These are phyloP conservation scores for Boletus patriciae DNA, from an alignment of 768 basidiomycete genomes.

Conservation along the genomic window DNA sequence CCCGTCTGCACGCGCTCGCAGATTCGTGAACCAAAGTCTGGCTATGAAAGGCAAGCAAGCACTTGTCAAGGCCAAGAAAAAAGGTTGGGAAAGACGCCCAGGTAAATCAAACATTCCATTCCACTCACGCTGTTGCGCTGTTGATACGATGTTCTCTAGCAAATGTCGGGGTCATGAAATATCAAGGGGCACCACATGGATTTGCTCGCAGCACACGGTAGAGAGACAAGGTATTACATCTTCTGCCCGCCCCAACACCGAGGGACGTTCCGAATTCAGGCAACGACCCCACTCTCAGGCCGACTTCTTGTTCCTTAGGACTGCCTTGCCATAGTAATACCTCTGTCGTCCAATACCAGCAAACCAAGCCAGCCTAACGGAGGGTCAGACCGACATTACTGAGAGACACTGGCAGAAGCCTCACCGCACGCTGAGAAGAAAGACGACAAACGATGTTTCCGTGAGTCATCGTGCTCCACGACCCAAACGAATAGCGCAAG, in stretches of 20 bases:
- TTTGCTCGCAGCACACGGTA: slow-evolving; percentile 36
- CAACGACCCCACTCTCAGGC: slow-evolving; percentile 2
- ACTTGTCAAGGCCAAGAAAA: slow-evolving; percentile 37
- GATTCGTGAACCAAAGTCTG: slow-evolving; percentile 54
- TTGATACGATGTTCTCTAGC: slow-evolving; percentile 35
- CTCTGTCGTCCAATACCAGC: slow-evolving; percentile 48
- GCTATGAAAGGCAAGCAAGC: slow-evolving; percentile 42
- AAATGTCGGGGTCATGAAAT: slow-evolving; percentile 56
- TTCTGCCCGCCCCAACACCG: background rate
- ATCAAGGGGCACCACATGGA: slow-evolving; percentile 51
- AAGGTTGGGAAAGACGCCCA: slow-evolving; percentile 58
- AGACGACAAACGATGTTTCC: slow-evolving; percentile 68
- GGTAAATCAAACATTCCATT: slow-evolving; percentile 40
- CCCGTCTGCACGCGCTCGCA: slow-evolving; percentile 49
- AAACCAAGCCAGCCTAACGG: slow-evolving; percentile 54
- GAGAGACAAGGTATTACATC: background rate
- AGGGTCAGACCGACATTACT: slow-evolving; percentile 4
- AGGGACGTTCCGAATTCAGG: background rate
- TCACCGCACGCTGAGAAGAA: slow-evolving; percentile 60
- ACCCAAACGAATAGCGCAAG: slow-evolving; percentile 46
- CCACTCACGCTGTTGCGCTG: background rate
- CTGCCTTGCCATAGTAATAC: slow-evolving; percentile 39
- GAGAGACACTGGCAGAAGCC: background rate
- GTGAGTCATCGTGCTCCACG: slow-evolving; percentile 74
- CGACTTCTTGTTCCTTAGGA: slow-evolving; percentile 13